phyloP scores from a whole-genome alignment of 2,329 filamentous ascomycete species.

The Fusarium succisae region DNA sequence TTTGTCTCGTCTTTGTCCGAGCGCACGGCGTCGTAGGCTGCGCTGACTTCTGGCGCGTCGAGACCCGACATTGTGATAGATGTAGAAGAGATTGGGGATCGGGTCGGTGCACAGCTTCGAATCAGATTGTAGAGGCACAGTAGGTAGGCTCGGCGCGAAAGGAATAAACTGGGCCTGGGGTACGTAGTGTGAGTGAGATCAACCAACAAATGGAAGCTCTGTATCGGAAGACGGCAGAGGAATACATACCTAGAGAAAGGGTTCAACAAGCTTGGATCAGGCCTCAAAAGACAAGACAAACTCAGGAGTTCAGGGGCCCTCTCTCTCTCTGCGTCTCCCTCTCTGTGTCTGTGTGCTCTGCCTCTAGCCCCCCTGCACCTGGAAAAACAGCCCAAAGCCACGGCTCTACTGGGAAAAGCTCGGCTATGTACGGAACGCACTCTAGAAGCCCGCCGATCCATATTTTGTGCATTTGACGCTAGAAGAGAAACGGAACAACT shows the following conservation, averaged over 20 bases:
- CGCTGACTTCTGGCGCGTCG: conserved; percentile 66
- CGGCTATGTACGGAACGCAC: conserved; percentile 20
- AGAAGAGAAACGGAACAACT: conserved; percentile 27
- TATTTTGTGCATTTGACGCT: conserved; percentile 29
- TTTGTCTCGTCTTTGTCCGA: conserved; percentile 72
- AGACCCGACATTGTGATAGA: conserved; percentile 59
- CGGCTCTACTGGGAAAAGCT: conserved; percentile 25
- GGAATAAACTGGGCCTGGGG: conserved; percentile 32
- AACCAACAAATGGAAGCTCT: conserved; percentile 2
- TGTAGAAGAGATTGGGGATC: too few species aligned
- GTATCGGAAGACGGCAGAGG: background rate
- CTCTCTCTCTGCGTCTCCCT: background rate
- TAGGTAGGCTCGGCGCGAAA: background rate
- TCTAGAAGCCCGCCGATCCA: conserved; percentile 29
- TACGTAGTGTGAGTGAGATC: background rate
- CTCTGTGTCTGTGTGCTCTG: background rate
- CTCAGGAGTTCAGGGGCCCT: conserved; percentile 24
- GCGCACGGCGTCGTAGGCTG: conserved; percentile 73
- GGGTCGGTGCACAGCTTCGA: background rate
- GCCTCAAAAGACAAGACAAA: background rate
- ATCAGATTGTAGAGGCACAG: conserved; percentile 5
- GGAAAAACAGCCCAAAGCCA: background rate
- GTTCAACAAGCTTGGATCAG: conserved; percentile 21
- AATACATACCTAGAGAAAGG: background rate
- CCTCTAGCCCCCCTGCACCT: background rate